Conservation (phyloP, 2,329 filamentous ascomycete genomes). For the Colletotrichum lini region DNA sequence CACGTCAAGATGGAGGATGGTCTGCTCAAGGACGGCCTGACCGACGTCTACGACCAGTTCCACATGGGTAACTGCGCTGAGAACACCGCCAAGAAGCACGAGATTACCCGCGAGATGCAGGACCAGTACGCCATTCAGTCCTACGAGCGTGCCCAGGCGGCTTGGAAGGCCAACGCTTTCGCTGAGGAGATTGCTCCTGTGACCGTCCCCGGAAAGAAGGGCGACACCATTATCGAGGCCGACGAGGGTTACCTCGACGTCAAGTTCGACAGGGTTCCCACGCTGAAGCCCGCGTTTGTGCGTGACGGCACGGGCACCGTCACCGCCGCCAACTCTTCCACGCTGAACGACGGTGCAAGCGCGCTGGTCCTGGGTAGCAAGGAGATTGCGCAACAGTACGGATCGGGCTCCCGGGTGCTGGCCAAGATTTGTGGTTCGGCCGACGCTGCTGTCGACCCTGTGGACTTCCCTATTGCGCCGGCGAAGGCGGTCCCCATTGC, state of each 20-base stretch:
- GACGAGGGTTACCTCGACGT: constrained; percentile 93
- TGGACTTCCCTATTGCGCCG: constrained; percentile 95
- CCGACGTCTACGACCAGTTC: constrained; percentile 96
- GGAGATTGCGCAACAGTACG: constrained; percentile 85
- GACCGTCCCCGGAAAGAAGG: constrained; percentile 87
- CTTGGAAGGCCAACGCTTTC: constrained; percentile 87
- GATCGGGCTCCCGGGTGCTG: constrained; percentile 83
- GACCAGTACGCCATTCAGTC: constrained; percentile 92
- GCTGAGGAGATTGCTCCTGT: constrained; percentile 92
- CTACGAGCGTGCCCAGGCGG: constrained; percentile 90
- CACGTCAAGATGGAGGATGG: constrained; percentile 92
- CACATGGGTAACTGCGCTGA: constrained; percentile 99
- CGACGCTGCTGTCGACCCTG: constrained; percentile 90
- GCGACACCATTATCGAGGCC: constrained; percentile 81
- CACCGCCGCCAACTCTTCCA: constrained; percentile 94
- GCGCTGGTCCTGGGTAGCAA: constrained; percentile 89
- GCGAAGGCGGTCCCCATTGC: constrained; percentile 93
- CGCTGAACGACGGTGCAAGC: constrained; percentile 93
- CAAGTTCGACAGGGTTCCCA: constrained; percentile 87
- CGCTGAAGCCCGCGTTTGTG: constrained; percentile 92
- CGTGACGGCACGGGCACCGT: constrained; percentile 89
- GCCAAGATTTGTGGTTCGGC: constrained; percentile 88
- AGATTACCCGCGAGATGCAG: constrained; percentile 86
- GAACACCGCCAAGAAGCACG: constrained; percentile 90
- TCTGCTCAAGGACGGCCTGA: constrained; percentile 92